These are phyloP conservation scores for Aphanomyces invadans DNA, from an alignment of 352 stramenopile species.

Conservation along the genomic window DNA sequence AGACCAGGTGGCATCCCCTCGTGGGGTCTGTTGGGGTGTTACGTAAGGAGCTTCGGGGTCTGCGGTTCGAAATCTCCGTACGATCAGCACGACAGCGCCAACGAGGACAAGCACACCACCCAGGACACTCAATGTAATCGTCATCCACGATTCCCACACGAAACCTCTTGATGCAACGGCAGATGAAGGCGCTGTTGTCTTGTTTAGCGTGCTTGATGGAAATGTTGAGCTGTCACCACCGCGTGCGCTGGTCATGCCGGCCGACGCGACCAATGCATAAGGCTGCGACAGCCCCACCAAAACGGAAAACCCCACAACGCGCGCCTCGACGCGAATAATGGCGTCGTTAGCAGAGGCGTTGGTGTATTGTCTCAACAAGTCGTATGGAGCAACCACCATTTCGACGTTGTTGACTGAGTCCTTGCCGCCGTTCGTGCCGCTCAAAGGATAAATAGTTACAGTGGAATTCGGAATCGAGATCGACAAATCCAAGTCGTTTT, in stretches of 20 bases:
- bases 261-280: constrained; percentile 75
- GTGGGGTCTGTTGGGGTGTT: not conserved
- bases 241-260: constrained; percentile 27
- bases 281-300: constrained; percentile 44
- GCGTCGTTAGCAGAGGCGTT: constrained; percentile 25
- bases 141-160: constrained; percentile 43
- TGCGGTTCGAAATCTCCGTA: too few species aligned
- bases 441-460: constrained; percentile 54
- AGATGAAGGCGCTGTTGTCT: not conserved
- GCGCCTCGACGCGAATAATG: constrained; percentile 56
- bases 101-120: constrained; percentile 38
- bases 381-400: constrained; percentile 71
- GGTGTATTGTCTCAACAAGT: constrained; percentile 43
- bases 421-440: constrained; percentile 36
- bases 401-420: constrained; percentile 80
- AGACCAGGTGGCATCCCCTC: too few species aligned
- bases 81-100: constrained; percentile 35
- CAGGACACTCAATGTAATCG: constrained; percentile 36
- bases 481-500: constrained; percentile 70
- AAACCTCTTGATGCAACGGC: not conserved
- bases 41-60: not conserved
- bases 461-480: constrained; percentile 44
- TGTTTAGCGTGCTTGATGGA: not conserved
- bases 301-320: constrained; percentile 58
- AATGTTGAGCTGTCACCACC: not conserved